These are phyloP conservation scores for Nakazawaea holstii DNA, from an alignment of 805 yeast genomes.

Conservation along the genomic window DNA sequence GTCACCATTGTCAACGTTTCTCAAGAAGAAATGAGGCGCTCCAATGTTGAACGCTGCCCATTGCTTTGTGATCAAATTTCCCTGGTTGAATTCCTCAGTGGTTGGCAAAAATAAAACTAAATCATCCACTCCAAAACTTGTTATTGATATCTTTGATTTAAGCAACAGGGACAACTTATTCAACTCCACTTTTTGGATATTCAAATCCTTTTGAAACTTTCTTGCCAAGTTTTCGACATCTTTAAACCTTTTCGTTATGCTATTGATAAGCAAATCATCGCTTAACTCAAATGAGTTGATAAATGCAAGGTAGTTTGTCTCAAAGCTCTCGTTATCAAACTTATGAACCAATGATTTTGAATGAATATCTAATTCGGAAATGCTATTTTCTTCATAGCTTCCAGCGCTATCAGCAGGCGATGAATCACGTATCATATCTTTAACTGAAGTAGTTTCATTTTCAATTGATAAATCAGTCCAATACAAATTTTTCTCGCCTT, in stretches of 20 bases:
- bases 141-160: slow-evolving; percentile 57
- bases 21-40: slow-evolving; percentile 76
- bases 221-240: slow-evolving; percentile 91
- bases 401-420: not conserved
- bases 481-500: slow-evolving; percentile 10
- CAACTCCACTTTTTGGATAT: slow-evolving; percentile 41
- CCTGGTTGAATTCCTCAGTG: slow-evolving; percentile 6
- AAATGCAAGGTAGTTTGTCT: slow-evolving; percentile 16
- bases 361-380: slow-evolving; percentile 10
- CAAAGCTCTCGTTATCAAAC: slow-evolving; percentile 4
- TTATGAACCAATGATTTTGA: slow-evolving; percentile 9
- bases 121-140: slow-evolving; percentile 66
- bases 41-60: slow-evolving; percentile 97
- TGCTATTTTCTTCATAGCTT: slow-evolving; percentile 7
- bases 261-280: slow-evolving; percentile 21
- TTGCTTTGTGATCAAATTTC: slow-evolving; percentile 9
- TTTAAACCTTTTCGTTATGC: slow-evolving; percentile 66
- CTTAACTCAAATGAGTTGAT: slow-evolving; percentile 28
- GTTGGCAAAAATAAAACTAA: slow-evolving; percentile 85
- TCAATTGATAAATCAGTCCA: slow-evolving; percentile 11
- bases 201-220: slow-evolving; percentile 70
- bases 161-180: slow-evolving; percentile 28
- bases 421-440: slow-evolving; percentile 8
- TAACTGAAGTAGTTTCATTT: slow-evolving; percentile 7
- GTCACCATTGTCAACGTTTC: slow-evolving; percentile 21